Conservation (phyloP, 495 filamentous ascomycete species). For the Penicillium ochrochloron region DNA sequence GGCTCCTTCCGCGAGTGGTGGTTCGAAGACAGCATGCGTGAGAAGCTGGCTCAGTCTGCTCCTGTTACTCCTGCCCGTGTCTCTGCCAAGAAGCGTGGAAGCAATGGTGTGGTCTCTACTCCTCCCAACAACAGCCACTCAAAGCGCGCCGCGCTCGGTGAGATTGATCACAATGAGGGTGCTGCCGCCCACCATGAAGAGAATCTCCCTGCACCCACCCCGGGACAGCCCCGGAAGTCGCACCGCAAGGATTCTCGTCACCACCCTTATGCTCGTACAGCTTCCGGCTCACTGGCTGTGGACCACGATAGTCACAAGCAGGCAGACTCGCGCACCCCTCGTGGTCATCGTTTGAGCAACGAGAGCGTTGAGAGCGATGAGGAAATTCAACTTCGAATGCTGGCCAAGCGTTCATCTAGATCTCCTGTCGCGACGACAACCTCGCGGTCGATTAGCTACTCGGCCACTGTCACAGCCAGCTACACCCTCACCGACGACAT, state of each 20-base stretch:
- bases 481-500: conserved; percentile 49
- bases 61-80: conserved; percentile 81
- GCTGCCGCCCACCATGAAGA: conserved; percentile 66
- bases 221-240: conserved; percentile 92
- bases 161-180: conserved; percentile 80
- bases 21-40: conserved; percentile 84
- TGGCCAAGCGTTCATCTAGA: conserved; percentile 61
- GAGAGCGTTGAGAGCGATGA: conserved; percentile 74
- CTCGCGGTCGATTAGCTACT: conserved; percentile 55
- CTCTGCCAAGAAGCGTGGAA: conserved; percentile 51
- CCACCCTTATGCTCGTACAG: conserved; percentile 56
- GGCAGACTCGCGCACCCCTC: conserved; percentile 46
- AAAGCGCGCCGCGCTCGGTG: conserved; percentile 82
- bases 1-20: conserved; percentile 97
- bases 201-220: conserved; percentile 91
- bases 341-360: conserved; percentile 43
- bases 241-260: conserved; percentile 64
- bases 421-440: conserved; percentile 52
- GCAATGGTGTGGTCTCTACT: conserved; percentile 73
- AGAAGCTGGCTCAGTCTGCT: conserved; percentile 63
- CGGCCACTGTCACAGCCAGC: conserved; percentile 51
- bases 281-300: conserved; percentile 44
- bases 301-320: conserved; percentile 40
- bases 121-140: conserved; percentile 78
- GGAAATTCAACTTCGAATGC: conserved; percentile 73